These are phyloP conservation scores for Suillus lakei DNA, from an alignment of 768 basidiomycete species.

Conservation along the genomic window DNA sequence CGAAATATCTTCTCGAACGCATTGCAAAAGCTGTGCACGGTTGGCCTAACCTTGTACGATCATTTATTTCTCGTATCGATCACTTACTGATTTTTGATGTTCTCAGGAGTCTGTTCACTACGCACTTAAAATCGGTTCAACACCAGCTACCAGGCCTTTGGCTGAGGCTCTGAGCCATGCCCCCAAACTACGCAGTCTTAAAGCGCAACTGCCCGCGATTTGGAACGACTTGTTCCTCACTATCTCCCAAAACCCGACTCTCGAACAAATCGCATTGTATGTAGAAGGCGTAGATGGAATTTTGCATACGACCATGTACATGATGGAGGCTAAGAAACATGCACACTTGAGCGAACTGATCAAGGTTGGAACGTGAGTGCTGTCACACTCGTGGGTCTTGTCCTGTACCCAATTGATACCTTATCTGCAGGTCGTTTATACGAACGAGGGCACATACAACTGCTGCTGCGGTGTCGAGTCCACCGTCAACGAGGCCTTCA, in stretches of 20 bases:
- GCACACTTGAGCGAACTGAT: conserved; percentile 57
- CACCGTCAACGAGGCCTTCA: conserved; percentile 14
- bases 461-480: conserved; percentile 21
- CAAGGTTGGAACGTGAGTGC: conserved; percentile 53
- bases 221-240: conserved; percentile 61
- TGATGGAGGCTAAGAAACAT: conserved; percentile 59
- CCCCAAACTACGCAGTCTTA: conserved; percentile 51
- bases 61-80: conserved; percentile 6
- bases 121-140: conserved; percentile 59
- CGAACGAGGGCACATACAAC: conserved; percentile 43
- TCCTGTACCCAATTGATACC: conserved; percentile 4
- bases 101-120: conserved; percentile 56
- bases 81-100: conserved; percentile 11
- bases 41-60: conserved; percentile 56
- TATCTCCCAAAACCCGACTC: conserved; percentile 50
- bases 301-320: conserved; percentile 56
- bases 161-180: conserved; percentile 44
- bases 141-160: conserved; percentile 28
- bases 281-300: conserved; percentile 37
- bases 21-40: conserved; percentile 48
- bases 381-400: conserved; percentile 14
- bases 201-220: conserved; percentile 58
- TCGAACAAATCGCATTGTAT: conserved; percentile 51
- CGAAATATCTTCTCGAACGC: conserved; percentile 47
- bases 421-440: conserved; percentile 33